Percentiles rank a stretch among this genome's conserved stretches.
These are phyloP conservation scores for Aspergillus sojae DNA, from an alignment of 2,329 filamentous ascomycete genomes.

Conservation along the genomic window DNA sequence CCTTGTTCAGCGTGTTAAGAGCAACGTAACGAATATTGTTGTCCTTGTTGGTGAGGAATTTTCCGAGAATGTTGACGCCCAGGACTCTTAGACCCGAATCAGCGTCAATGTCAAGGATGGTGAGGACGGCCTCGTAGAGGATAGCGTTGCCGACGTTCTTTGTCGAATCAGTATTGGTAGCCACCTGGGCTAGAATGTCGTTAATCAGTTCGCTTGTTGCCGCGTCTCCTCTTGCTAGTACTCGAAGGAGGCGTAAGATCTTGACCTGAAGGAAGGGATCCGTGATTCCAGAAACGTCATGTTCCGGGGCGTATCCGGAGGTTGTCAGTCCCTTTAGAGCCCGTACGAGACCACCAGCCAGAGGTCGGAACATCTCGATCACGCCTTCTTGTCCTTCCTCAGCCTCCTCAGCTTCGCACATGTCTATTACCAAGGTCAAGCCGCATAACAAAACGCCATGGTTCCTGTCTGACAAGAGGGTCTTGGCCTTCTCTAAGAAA, in stretches of 20 bases:
- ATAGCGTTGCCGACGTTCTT: constrained; percentile 99
- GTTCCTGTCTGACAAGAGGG: constrained; percentile 87
- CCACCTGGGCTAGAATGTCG: constrained; percentile 95
- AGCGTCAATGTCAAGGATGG: constrained; percentile 96
- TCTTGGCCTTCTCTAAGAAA: constrained; percentile 90
- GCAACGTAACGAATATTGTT: constrained; percentile 99
- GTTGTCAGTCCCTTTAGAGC: constrained; percentile 90
- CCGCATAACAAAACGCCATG: constrained; percentile 94
- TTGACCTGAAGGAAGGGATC: constrained; percentile 98
- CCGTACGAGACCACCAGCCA: constrained; percentile 83
- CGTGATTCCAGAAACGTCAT: constrained; percentile 96
- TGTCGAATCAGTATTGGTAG: constrained; percentile 95
- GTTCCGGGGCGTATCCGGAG: constrained; percentile 94
- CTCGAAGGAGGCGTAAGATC: constrained; percentile 81
- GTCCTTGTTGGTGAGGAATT: constrained; percentile 96
- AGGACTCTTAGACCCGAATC: constrained; percentile 92
- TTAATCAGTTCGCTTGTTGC: constrained; percentile 96
- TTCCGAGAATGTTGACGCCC: constrained; percentile 96
- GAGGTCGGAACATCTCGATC: constrained; percentile 84
- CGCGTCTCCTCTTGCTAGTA: constrained; percentile 82
- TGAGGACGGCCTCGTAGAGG: constrained; percentile 93
- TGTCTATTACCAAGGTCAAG: constrained; percentile 82
- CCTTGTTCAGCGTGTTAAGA: constrained; percentile 95
- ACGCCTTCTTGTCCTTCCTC: constrained; percentile 89
- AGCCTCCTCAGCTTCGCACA: constrained; percentile 93